Percentiles rank a stretch among this genome's conserved stretches.
phyloP scores from a whole-genome alignment of 1,139 yeast genomes.

The Lodderomyces oxycetoniae region DNA sequence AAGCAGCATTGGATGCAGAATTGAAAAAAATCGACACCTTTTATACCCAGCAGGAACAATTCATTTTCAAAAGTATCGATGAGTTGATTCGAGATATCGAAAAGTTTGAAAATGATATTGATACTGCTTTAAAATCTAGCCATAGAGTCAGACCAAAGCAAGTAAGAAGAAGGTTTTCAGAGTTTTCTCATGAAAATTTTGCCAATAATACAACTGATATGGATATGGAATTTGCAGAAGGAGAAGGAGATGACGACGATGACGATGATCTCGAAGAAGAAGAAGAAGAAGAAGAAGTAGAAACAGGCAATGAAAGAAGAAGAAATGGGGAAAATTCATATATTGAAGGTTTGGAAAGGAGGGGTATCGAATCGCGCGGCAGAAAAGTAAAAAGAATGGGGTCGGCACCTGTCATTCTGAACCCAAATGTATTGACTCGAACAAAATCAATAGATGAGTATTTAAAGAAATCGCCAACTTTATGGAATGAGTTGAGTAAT shows the following conservation, averaged over 20 bases:
- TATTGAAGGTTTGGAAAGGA: slow-evolving; percentile 9
- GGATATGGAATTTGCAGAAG: slow-evolving; percentile 29
- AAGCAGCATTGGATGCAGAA: slow-evolving; percentile 54
- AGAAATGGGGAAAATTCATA: slow-evolving; percentile 26
- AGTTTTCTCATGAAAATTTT: slow-evolving; percentile 18
- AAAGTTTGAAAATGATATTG: slow-evolving; percentile 35
- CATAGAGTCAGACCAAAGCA: slow-evolving; percentile 11
- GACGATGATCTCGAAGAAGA: slow-evolving; percentile 16
- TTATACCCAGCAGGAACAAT: slow-evolving; percentile 48
- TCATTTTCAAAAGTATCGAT: slow-evolving; percentile 45
- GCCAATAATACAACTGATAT: slow-evolving; percentile 24
- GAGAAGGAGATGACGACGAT: slow-evolving; percentile 23
- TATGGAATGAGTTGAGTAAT: slow-evolving; percentile 30
- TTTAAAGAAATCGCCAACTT: slow-evolving; percentile 31
- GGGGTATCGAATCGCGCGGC: slow-evolving; percentile 5
- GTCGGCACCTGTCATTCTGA: slow-evolving; percentile 12
- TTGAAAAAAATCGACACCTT: slow-evolving; percentile 56
- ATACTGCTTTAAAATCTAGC: slow-evolving; percentile 11
- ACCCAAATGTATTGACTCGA: slow-evolving; percentile 16
- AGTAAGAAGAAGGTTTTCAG: slow-evolving; percentile 11
- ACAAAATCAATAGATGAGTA: slow-evolving; percentile 35
- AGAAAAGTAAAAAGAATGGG: slow-evolving; percentile 10
- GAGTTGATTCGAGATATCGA: slow-evolving; percentile 50
- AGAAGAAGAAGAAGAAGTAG: slow-evolving; percentile 26
- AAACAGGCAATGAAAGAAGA: slow-evolving; percentile 19